Conservation (phyloP, 345 rosid genomes). For the Cardamine resedifolia region DNA sequence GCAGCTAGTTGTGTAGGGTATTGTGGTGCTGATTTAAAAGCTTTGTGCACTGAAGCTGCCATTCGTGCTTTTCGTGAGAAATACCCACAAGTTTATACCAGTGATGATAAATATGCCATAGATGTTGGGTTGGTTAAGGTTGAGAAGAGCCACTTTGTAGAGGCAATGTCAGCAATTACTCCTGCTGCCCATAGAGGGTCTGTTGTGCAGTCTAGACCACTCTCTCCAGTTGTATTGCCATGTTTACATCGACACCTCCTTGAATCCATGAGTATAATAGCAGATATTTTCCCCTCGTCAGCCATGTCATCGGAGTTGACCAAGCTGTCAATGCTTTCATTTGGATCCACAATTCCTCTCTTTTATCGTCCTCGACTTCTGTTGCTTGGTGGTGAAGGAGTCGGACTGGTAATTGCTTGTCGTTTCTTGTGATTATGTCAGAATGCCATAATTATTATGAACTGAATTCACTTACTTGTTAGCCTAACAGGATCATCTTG, state of each 20-base stretch:
- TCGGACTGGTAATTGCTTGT: constrained; percentile 81
- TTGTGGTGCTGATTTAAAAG: constrained; percentile 99
- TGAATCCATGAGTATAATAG: constrained; percentile 64
- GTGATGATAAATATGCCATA: constrained; percentile 91
- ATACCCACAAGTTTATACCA: constrained; percentile 97
- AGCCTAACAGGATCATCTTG: constrained; percentile 96
- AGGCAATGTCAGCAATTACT: constrained; percentile 94
- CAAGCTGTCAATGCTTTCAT: constrained; percentile 90
- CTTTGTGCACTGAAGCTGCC: constrained; percentile 98
- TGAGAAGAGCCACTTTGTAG: constrained; percentile 82
- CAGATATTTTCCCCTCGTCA: constrained; percentile 77
- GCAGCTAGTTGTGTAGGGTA: constrained; percentile 99
- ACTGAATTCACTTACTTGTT: constrained; percentile 72
- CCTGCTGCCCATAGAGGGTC: constrained; percentile 99
- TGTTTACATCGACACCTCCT: constrained; percentile 84
- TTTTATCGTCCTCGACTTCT: constrained; percentile 95
- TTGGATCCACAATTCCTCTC: constrained; percentile 90
- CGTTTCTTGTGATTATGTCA: constrained; percentile 22
- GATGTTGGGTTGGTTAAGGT: constrained; percentile 93
- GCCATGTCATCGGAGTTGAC: constrained; percentile 66
- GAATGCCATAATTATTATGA: constrained; percentile 31
- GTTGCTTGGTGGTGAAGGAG: constrained; percentile 79
- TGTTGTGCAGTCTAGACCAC: constrained; percentile 90
- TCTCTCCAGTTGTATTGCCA: constrained; percentile 90
- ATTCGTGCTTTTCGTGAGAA: constrained; percentile 97